Percentiles rank a stretch among this genome's conserved stretches.
These are phyloP conservation scores for Scedosporium apiospermum DNA, from an alignment of 2,329 filamentous ascomycete species.

Conservation along the genomic window DNA sequence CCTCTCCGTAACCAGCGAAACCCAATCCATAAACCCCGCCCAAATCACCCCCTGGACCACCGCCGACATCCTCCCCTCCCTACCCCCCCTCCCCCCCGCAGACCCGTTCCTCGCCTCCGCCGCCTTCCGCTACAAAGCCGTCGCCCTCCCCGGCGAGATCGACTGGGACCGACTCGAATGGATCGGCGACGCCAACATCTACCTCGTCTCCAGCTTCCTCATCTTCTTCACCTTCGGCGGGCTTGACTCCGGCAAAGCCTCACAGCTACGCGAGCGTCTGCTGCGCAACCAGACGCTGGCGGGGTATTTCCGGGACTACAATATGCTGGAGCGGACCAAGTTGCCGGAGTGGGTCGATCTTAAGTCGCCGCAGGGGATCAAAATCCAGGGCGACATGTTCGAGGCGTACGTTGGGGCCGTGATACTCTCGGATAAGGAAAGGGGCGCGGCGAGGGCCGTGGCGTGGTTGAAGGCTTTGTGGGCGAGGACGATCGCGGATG, in stretches of 20 bases:
- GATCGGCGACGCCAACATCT: constrained; percentile 78
- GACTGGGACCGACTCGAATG: constrained; percentile 82
- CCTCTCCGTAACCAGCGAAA: not conserved
- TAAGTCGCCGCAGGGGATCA: constrained; percentile 41
- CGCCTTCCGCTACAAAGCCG: constrained; percentile 58
- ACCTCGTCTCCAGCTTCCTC: constrained; percentile 64
- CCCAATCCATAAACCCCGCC: constrained; percentile 12
- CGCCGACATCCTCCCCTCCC: constrained; percentile 33
- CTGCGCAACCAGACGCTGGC: constrained; percentile 74
- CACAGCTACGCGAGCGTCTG: constrained; percentile 67
- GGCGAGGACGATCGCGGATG: constrained; percentile 51
- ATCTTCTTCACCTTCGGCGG: constrained; percentile 64
- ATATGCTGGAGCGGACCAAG: constrained; percentile 54
- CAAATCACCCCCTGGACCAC: constrained; percentile 38
- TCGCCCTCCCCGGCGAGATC: constrained; percentile 24
- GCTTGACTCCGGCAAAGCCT: constrained; percentile 57
- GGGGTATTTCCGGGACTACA: constrained; percentile 60
- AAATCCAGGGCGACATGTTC: constrained; percentile 78
- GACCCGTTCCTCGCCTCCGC: constrained; percentile 50
- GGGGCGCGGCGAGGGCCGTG: constrained; percentile 53
- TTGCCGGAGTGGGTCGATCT: constrained; percentile 39
- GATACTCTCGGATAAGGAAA: constrained; percentile 54
- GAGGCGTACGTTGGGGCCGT: constrained; percentile 82
- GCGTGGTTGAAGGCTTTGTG: constrained; percentile 70
- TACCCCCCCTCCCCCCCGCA: constrained; percentile 54